Evolutionary conservation across 352 stramenopile genomes (phyloP).

Genomic region (Achlya hypogyna): DNA sequence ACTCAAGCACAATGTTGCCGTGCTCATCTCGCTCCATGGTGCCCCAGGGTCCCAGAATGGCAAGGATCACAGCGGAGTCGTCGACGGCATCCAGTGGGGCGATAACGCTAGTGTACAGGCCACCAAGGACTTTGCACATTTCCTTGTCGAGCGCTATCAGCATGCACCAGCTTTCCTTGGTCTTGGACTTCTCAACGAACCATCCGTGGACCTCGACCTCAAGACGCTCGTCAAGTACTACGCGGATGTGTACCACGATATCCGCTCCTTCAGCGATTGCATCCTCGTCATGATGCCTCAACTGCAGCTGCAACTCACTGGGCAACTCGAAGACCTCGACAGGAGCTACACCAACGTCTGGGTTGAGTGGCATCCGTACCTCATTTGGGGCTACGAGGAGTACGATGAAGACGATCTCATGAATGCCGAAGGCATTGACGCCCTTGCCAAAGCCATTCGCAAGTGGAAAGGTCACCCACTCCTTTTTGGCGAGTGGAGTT

Average conservation of each 20-base stretch:
- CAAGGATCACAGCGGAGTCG: conserved; percentile 17
- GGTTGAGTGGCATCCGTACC: conserved; percentile 38
- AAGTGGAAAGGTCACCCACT: conserved; percentile 25
- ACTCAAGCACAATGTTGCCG: conserved; percentile 39
- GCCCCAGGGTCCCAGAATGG: conserved; percentile 47
- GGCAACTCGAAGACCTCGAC: conserved; percentile 21
- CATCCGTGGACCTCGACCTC: conserved; percentile 20
- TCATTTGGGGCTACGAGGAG: conserved; percentile 31
- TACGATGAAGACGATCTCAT: conserved; percentile 14
- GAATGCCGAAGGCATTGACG: not conserved
- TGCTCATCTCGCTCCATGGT: conserved; percentile 42
- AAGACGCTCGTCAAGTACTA: conserved; percentile 23
- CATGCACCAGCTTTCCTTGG: conserved; percentile 26
- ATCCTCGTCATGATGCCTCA: conserved; percentile 20
- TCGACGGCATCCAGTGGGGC: conserved; percentile 22
- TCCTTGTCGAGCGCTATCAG: conserved; percentile 25
- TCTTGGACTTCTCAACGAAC: conserved; percentile 30
- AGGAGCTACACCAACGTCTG: conserved; percentile 24
- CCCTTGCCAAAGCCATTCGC: conserved; percentile 14
- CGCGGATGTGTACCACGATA: conserved; percentile 14
- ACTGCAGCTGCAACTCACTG: conserved; percentile 19
- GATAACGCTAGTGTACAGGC: conserved; percentile 22
- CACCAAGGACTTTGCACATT: conserved; percentile 24
- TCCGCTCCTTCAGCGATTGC: conserved; percentile 20
- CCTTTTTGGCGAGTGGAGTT: conserved; percentile 23